Percentiles rank a stretch among this genome's conserved stretches.
Conservation (phyloP, 192 early-diverging fungal species). For the Coemansia sp. region DNA sequence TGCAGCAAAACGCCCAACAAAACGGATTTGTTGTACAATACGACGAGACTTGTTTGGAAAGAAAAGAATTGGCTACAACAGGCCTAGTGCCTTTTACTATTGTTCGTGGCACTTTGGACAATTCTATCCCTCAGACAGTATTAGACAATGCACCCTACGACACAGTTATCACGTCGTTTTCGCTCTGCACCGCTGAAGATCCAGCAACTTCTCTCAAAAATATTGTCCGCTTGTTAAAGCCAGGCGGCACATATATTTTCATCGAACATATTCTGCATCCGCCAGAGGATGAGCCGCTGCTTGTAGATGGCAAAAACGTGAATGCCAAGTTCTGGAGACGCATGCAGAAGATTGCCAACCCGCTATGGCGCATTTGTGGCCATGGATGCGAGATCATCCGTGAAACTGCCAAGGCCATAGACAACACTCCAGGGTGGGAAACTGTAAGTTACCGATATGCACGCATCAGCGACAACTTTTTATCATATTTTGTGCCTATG, state of each 20-base stretch:
- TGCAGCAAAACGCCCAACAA: conserved; percentile 37
- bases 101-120: conserved; percentile 39
- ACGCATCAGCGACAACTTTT: conserved; percentile 13
- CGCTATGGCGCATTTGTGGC: conserved; percentile 16
- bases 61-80: not conserved
- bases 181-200: conserved; percentile 27
- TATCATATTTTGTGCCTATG: conserved; percentile 29
- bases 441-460: conserved; percentile 25
- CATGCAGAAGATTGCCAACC: conserved; percentile 26
- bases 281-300: conserved; percentile 13
- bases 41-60: conserved; percentile 13
- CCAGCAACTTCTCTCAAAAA: conserved; percentile 18
- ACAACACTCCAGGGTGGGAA: conserved; percentile 25
- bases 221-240: conserved; percentile 31
- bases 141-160: conserved; percentile 42
- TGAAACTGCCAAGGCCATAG: conserved; percentile 11
- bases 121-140: conserved; percentile 23
- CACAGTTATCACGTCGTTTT: conserved; percentile 43
- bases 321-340: conserved; percentile 22
- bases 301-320: conserved; percentile 29
- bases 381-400: conserved; percentile 35
- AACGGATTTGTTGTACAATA: conserved; percentile 37
- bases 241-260: conserved; percentile 35
- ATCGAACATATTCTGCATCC: conserved; percentile 45
- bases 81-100: conserved; percentile 30